Conservation (phyloP, 345 rosid species). For the Chamaenerion angustifolium region DNA sequence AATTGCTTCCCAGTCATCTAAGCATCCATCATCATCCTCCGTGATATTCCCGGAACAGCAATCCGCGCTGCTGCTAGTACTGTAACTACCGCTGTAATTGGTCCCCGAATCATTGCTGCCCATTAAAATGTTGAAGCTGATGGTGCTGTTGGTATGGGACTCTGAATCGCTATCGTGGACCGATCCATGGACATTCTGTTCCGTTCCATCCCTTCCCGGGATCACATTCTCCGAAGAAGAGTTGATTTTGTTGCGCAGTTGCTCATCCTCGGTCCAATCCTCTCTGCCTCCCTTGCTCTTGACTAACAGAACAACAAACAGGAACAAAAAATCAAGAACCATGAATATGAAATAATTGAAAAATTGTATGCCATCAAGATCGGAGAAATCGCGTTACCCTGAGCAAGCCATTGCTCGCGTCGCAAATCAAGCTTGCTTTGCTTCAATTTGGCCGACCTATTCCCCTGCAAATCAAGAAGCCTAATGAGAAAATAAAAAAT, state of each 20-base stretch:
- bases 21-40: conserved; percentile 66
- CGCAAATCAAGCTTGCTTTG: conserved; percentile 90
- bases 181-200: conserved; percentile 16
- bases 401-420: conserved; percentile 97
- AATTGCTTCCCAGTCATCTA: conserved; percentile 95
- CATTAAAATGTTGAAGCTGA: conserved; percentile 14
- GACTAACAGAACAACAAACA: conserved; percentile 11
- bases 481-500: conserved; percentile 2
- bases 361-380: background rate
- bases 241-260: conserved; percentile 18
- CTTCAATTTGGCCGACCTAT: conserved; percentile 87
- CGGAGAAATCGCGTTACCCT: conserved; percentile 28
- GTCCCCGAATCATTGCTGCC: conserved; percentile 29
- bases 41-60: conserved; percentile 76
- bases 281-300: conserved; percentile 43
- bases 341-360: background rate
- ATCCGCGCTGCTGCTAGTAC: conserved; percentile 62
- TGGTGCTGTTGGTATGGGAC: conserved; percentile 46
- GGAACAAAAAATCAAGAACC: background rate
- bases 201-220: conserved; percentile 14
- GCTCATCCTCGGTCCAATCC: conserved; percentile 16
- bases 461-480: conserved; percentile 26
- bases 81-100: conserved; percentile 28
- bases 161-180: conserved; percentile 46
- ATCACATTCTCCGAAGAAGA: conserved; percentile 26